A percentile compares a stretch with the other conserved stretches of the same genome.
phyloP scores from a whole-genome alignment of 1,284 basidiomycete genomes.

The Papiliotrema fonsecae region DNA sequence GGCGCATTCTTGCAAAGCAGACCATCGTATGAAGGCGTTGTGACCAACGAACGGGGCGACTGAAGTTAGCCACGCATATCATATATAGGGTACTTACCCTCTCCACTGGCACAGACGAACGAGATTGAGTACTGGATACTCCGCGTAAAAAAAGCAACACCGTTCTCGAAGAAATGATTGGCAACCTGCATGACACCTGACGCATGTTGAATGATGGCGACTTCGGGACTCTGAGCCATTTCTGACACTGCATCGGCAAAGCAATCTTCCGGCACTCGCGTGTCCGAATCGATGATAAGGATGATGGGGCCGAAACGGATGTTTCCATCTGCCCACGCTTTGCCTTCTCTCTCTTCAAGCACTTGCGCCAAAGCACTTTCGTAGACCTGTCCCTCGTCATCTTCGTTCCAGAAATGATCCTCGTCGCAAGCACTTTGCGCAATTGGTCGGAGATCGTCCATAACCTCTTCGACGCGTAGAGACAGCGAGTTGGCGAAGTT shows the following conservation, averaged over 20 bases:
- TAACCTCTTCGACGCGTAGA: constrained; percentile 67
- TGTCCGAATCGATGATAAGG: constrained; percentile 72
- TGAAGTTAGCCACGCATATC: constrained; percentile 10
- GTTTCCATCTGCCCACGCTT: constrained; percentile 43
- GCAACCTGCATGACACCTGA: constrained; percentile 68
- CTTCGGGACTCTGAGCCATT: constrained; percentile 67
- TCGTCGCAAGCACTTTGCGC: constrained; percentile 21
- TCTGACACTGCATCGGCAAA: constrained; percentile 78
- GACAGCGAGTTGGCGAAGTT: constrained; percentile 73
- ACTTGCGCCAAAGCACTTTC: constrained; percentile 33
- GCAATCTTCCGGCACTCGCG: constrained; percentile 80
- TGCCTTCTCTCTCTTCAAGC: constrained; percentile 57
- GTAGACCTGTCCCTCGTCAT: constrained; percentile 35
- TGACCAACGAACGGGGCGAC: constrained; percentile 74
- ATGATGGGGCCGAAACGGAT: constrained; percentile 53
- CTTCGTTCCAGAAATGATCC: constrained; percentile 27
- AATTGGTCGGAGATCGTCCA: constrained; percentile 52
- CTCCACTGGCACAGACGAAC: constrained; percentile 64
- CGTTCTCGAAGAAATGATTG: constrained; percentile 79
- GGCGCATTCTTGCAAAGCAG: constrained; percentile 71
- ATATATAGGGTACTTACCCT: constrained; percentile 51
- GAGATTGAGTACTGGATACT: constrained; percentile 67
- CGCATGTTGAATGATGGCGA: constrained; percentile 62
- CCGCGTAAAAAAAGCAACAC: constrained; percentile 74
- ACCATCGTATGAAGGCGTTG: constrained; percentile 69